Base-by-base conservation (phyloP, 371 early-diverging fungal species). In the Mortierella sp. region DNA sequence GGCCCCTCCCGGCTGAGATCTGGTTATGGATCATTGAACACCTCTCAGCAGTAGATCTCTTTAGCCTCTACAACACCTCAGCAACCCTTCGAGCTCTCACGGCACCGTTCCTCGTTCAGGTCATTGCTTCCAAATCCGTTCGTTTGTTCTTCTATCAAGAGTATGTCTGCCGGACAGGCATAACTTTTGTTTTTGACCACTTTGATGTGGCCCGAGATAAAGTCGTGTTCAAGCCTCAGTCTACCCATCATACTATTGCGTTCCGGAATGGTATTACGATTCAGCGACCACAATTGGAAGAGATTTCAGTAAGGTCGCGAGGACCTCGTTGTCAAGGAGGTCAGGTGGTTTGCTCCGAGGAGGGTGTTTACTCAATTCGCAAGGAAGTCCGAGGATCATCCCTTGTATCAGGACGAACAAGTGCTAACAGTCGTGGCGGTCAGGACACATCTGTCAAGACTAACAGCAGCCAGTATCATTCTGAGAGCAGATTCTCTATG, bases 201-300 rank as follows among this genome's bases (percentile, higher is more conserved):
- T 70, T 78, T 63, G 78, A 78, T 35, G 26, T 78, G 22, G 49
- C 47, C n/a, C 43, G 64, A n/a, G 74, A 78, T 43, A 57, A 65
- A 5, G 73, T 73, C 39, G 66, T 78, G 18, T 78, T 78, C 58
- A 62, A 62, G 24, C 78, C 78, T 3, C 45, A 61, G 0, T 30
- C 37, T 0, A 8, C 20, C 26, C 61, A 66, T 9, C 52, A 73
- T 32, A 64, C 66, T 5, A 70, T 62, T 30, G 62, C 73, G 1
- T 78, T 78, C 60, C 55, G 67, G 24, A 62, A 39, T 16, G 78
- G 73, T 2, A 57, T 78, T 4, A 63, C 74, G 8, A 43, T 78
- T n/a, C 78, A 78, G 22, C 62, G 66, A 22, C 78, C 78, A 5
- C 78, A 78, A 47, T 47, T 78, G 63, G 78, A 73, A 39, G 78